Evolutionary conservation across 495 filamentous ascomycete genomes (phyloP), one percentile per base, ranked within the genome.

Genomic region (Penicillium alfredii): DNA sequence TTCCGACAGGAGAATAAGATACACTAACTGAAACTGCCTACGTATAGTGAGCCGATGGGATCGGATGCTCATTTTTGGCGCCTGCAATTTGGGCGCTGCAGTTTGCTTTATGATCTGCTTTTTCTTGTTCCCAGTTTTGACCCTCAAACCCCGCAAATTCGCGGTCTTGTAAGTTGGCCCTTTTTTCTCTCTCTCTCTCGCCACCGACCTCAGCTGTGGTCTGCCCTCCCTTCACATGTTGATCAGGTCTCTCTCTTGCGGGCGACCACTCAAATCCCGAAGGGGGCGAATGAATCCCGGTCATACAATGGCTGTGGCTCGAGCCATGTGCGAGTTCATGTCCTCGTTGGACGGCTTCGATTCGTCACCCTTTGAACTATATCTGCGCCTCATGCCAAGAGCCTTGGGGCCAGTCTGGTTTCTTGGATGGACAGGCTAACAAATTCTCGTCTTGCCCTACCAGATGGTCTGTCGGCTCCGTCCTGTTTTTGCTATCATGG

Each of bases 21-120:
- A 42, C 28, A 37, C 53, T 58, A 56, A 59, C 47, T 18, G 17
- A 16, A 40, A 40, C 30, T 33, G 27, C 23, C 34, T 34, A 31
- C 46, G 36, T 44, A 63, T 61, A 98, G 92, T 98, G 70, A 94
- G 87, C 61, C 78, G 92, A 58, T 97, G 92, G 92, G 92, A 98
- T 63, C 85, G 92, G 32, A 63, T 97, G 56, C 71, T 98, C 51
- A 77, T 96, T 38, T 98, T 97, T 57, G 81, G 74, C 36, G 88
- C 80, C 49, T 94, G 93, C 69, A 96, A 95, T 56, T 58, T 94
- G 45, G 90, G 83, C 33, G 90, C 92, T 34, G 72, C 84, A 42
- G 86, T 83, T 36, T 88, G 93, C 68, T 98, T 98, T 66, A 75
- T 92, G 42, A 73, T 92, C 49, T 93, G 86, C 69, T 93, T 97